Base-by-base conservation (phyloP, 345 rosid species). In the Kandelia obovata region DNA sequence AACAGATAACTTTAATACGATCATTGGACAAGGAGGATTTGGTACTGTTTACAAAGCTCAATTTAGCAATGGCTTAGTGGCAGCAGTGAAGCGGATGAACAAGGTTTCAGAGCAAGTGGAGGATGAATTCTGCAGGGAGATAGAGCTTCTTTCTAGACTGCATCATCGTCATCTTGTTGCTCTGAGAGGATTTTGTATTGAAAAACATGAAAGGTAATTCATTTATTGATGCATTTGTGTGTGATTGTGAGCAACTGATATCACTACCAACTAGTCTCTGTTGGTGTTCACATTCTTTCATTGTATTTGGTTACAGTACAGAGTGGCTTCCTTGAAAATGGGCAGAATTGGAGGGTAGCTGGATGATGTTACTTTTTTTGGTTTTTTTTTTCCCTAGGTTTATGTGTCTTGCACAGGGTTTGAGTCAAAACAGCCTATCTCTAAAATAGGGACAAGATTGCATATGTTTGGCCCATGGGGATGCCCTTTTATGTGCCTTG, bases 161-260 rank as follows among this genome's bases (percentile, higher is more conserved):
- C 99, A 95, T 80, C 99, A 95, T 72, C 96, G 97, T 34, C 96
- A 95, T 81, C 89, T 95, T 31, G 96, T 91, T 72, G 75, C 99
- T 80, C 86, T 95, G 56, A 87, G 80, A 84, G 99, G 99, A 35
- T 95, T 95, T 75, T 91, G 97, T 79, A 78, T 73, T 51, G 81
- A 83, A 67, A 95, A 84, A 58, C 78, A 61, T 20, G 89, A 89
- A 79, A 95, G 97, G 97, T 94, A 82, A 66, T 68, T 64, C 56
- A 49, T 59, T 63, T 19, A 13, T 5, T 13, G 30, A 34, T 66
- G 46, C 53, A 19, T 58, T 28, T 35, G 10, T 32, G 57, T 68
- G 57, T 26, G 58, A 68, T 32, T 34, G 37, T 57, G 16, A 13
- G 8, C 7, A 6, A 56, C 59, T 25, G 59, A 16, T 56, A 5